Evolutionary conservation across 805 yeast genomes (phyloP).

Genomic region (Teunomyces kruisii): DNA sequence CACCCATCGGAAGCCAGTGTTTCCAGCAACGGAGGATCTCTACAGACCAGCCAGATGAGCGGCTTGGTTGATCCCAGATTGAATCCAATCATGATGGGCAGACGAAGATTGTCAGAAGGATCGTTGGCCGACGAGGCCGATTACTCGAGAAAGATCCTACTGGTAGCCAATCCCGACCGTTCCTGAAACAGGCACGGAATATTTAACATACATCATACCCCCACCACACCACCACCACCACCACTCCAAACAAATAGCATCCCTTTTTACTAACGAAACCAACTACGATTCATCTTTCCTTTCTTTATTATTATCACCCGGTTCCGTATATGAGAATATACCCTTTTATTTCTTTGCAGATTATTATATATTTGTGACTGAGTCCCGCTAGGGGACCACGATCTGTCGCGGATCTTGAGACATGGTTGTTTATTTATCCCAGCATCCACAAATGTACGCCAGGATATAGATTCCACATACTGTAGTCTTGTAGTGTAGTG

Average conservation of each 20-base stretch:
- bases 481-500: too few relatives aligned
- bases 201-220: not conserved
- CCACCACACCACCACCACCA: not conserved
- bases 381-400: not conserved
- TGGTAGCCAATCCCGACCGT: constrained; percentile 88
- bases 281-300: not conserved
- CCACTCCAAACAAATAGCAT: too few relatives aligned
- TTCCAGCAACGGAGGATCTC: constrained; percentile 13
- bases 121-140: constrained; percentile 85
- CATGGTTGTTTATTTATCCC: not conserved
- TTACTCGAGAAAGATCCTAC: constrained; percentile 73
- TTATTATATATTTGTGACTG: not conserved
- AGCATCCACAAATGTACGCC: too few relatives aligned
- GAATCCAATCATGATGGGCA: constrained; percentile 76
- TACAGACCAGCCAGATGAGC: not conserved
- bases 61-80: constrained; percentile 56
- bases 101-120: constrained; percentile 82
- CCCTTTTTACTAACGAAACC: not conserved
- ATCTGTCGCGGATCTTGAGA: not conserved
- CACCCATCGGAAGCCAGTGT: constrained; percentile 52
- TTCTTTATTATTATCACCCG: not conserved
- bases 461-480: too few relatives aligned
- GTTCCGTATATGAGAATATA: not conserved
- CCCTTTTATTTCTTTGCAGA: not conserved
- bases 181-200: not conserved